phyloP scores from a whole-genome alignment of 2,329 filamentous ascomycete genomes.

The Fusarium oxysporum region DNA sequence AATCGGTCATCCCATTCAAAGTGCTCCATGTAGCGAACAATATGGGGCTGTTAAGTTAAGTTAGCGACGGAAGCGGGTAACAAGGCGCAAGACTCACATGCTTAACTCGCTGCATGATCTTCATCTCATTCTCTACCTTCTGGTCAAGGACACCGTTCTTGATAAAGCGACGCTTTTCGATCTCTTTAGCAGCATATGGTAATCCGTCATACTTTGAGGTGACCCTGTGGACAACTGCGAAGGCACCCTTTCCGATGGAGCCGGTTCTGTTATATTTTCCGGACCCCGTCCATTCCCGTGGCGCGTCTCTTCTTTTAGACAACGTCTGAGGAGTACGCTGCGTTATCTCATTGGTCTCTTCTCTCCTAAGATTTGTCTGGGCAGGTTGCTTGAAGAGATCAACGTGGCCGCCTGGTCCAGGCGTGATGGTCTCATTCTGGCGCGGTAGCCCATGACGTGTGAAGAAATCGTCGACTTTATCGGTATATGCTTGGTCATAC shows the following conservation, averaged over 20 bases:
- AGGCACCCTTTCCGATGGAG: constrained; percentile 90
- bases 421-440: constrained; percentile 59
- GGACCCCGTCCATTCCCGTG: constrained; percentile 84
- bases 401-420: constrained; percentile 60
- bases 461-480: constrained; percentile 78
- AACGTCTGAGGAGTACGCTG: constrained; percentile 24
- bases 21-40: constrained; percentile 92
- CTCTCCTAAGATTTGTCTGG: constrained; percentile 33
- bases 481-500: constrained; percentile 72
- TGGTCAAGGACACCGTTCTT: constrained; percentile 91
- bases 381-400: constrained; percentile 50
- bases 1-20: constrained; percentile 83
- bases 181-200: constrained; percentile 91
- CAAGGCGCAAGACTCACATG: constrained; percentile 70
- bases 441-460: constrained; percentile 49
- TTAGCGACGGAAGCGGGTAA: constrained; percentile 13
- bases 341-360: constrained; percentile 36
- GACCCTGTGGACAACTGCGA: constrained; percentile 92
- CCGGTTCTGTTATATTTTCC: constrained; percentile 85
- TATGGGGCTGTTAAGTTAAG: constrained; percentile 71
- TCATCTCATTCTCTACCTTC: constrained; percentile 97
- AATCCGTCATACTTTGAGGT: constrained; percentile 86
- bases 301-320: constrained; percentile 44
- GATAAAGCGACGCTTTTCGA: constrained; percentile 92
- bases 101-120: constrained; percentile 86